These are phyloP conservation scores for Aschersonia sp. DNA, from an alignment of 2,329 filamentous ascomycete species.

Conservation along the genomic window DNA sequence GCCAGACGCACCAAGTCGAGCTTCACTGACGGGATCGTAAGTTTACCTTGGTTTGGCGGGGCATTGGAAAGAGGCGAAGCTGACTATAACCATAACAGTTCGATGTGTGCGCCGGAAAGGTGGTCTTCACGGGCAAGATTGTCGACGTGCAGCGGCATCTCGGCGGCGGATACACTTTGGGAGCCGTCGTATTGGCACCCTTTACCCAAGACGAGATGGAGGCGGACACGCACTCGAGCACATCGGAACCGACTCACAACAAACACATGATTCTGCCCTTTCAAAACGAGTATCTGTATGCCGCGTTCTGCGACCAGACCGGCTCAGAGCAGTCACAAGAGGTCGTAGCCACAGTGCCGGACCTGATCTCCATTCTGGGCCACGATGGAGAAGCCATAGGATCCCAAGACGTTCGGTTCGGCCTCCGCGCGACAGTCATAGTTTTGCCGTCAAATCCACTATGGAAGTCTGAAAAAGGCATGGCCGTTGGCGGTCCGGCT, in stretches of 20 bases:
- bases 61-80: not conserved
- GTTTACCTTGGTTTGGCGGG: not conserved
- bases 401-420: slow-evolving; percentile 35
- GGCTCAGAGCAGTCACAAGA: slow-evolving; percentile 14
- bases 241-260: slow-evolving; percentile 7
- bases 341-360: slow-evolving; percentile 20
- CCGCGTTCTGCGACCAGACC: slow-evolving; percentile 16
- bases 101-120: slow-evolving; percentile 16
- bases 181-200: slow-evolving; percentile 19
- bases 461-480: slow-evolving; percentile 26
- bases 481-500: slow-evolving; percentile 19
- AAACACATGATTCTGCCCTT: slow-evolving; percentile 23
- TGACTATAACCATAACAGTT: slow-evolving; percentile 7
- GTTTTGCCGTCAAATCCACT: slow-evolving; percentile 32
- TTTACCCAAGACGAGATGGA: slow-evolving; percentile 16
- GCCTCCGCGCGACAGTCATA: slow-evolving; percentile 33
- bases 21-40: slow-evolving; percentile 14
- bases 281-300: slow-evolving; percentile 26
- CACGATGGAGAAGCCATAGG: slow-evolving; percentile 34
- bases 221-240: slow-evolving; percentile 5
- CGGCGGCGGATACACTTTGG: slow-evolving; percentile 25
- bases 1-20: slow-evolving; percentile 14
- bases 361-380: slow-evolving; percentile 21
- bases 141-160: slow-evolving; percentile 22
- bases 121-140: slow-evolving; percentile 25